These are phyloP conservation scores for Clarireedia monteithiana DNA, from an alignment of 2,329 filamentous ascomycete genomes.

Conservation along the genomic window DNA sequence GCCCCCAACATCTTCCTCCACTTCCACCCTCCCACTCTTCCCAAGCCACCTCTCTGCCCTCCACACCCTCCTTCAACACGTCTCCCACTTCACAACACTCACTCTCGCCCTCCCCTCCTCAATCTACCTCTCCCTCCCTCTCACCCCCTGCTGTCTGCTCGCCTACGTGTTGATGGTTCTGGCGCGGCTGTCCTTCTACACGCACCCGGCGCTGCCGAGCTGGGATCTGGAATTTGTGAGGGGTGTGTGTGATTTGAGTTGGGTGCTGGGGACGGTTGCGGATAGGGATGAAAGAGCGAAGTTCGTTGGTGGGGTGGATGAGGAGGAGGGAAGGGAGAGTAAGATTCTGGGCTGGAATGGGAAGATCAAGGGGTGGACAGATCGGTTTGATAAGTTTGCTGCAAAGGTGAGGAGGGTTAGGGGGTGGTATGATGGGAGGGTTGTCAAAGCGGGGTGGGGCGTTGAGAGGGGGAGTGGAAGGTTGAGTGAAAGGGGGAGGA, in stretches of 20 bases:
- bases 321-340: neutral
- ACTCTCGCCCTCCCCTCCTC: neutral
- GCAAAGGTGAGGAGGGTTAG: neutral
- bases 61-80: neutral
- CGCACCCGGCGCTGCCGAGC: neutral
- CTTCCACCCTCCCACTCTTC: neutral
- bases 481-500: no score
- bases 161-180: neutral
- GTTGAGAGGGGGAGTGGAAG: no score
- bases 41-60: neutral
- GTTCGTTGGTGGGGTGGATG: neutral
- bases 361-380: neutral
- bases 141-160: neutral
- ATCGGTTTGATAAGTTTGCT: constrained; percentile 6
- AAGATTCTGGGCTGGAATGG: neutral
- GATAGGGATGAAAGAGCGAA: neutral
- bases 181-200: constrained; percentile 1
- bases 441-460: neutral
- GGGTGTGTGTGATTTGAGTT: neutral
- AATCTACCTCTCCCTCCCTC: neutral
- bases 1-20: neutral
- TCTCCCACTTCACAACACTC: neutral
- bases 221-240: constrained; percentile 3
- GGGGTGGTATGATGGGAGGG: neutral
- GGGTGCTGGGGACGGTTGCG: neutral